phyloP scores from a whole-genome alignment of 2,329 filamentous ascomycete genomes.

The Tolypocladium guangdongense region DNA sequence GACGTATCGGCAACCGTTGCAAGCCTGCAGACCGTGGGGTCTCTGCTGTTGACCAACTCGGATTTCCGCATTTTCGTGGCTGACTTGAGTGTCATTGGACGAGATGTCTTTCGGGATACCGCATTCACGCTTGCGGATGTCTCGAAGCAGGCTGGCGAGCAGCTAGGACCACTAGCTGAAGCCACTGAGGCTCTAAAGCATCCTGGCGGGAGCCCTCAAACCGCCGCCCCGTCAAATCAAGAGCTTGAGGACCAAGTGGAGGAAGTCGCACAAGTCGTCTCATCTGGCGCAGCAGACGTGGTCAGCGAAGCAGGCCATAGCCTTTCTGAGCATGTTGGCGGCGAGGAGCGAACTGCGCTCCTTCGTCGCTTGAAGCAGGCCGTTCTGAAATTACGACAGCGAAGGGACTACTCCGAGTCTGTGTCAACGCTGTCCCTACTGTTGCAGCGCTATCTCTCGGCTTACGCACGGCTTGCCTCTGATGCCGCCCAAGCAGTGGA shows the following conservation, averaged over 20 bases:
- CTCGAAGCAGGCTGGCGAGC: slow-evolving; percentile 62
- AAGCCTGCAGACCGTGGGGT: slow-evolving; percentile 73
- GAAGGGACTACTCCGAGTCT: slow-evolving; percentile 75
- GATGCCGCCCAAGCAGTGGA: slow-evolving; percentile 56
- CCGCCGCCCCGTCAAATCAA: slow-evolving; percentile 39
- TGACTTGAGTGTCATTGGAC: slow-evolving; percentile 67
- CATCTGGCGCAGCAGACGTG: slow-evolving; percentile 42
- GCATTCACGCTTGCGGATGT: slow-evolving; percentile 68
- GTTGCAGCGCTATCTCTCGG: slow-evolving; percentile 64
- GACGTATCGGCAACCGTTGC: slow-evolving; percentile 45
- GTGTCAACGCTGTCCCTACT: slow-evolving; percentile 69
- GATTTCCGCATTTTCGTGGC: slow-evolving; percentile 81
- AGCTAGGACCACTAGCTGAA: slow-evolving; percentile 60
- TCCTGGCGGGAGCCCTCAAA: slow-evolving; percentile 12
- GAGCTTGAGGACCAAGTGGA: slow-evolving; percentile 50
- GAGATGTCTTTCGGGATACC: slow-evolving; percentile 79
- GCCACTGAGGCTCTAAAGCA: slow-evolving; percentile 35
- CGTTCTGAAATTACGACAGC: slow-evolving; percentile 61
- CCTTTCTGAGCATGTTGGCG: slow-evolving; percentile 59
- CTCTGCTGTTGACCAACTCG: slow-evolving; percentile 76
- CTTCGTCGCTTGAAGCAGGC: slow-evolving; percentile 66
- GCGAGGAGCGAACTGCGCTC: slow-evolving; percentile 63
- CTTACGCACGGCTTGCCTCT: slow-evolving; percentile 64
- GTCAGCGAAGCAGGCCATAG: slow-evolving; percentile 55
- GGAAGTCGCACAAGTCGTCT: slow-evolving; percentile 42